Conservation (phyloP, 2,329 filamentous ascomycete species). For the Sporothrix globosa region DNA sequence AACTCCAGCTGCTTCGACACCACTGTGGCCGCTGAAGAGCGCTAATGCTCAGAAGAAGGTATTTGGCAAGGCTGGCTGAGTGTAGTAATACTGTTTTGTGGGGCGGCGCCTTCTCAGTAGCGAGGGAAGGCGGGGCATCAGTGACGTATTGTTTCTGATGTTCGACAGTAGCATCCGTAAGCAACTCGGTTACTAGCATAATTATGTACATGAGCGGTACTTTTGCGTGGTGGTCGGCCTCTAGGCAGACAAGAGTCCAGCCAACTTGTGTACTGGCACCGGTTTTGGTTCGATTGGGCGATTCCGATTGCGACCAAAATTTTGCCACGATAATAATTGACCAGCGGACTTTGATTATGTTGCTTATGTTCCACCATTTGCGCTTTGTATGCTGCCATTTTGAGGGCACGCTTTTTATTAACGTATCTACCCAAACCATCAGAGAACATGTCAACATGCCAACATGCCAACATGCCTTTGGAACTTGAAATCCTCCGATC, state of each 20-base stretch:
- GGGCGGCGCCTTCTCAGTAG: neutral
- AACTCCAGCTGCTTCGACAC: neutral
- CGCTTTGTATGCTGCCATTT: neutral
- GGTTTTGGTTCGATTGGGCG: slow-evolving; percentile 10
- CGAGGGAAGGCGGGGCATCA: slow-evolving; percentile 31
- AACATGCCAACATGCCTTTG: neutral
- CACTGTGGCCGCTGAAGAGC: neutral
- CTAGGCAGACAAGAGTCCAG: slow-evolving; percentile 12
- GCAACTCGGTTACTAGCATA: slow-evolving; percentile 21
- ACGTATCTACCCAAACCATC: neutral
- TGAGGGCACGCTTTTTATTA: neutral
- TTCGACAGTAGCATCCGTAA: slow-evolving; percentile 20
- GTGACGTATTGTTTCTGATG: slow-evolving; percentile 33
- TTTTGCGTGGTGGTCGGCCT: neutral
- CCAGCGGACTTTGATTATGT: neutral
- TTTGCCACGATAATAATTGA: slow-evolving; percentile 1
- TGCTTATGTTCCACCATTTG: neutral
- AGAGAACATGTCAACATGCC: neutral
- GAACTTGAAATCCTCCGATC: neutral
- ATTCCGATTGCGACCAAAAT: slow-evolving; percentile 4
- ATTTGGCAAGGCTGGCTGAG: slow-evolving; percentile 32
- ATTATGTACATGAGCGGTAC: slow-evolving; percentile 10
- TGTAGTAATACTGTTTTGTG: slow-evolving; percentile 15
- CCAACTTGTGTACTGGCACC: slow-evolving; percentile 13
- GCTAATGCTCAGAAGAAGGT: neutral